Base-by-base conservation (phyloP, 2,329 filamentous ascomycete genomes). In the Fusarium sarcochroum region DNA sequence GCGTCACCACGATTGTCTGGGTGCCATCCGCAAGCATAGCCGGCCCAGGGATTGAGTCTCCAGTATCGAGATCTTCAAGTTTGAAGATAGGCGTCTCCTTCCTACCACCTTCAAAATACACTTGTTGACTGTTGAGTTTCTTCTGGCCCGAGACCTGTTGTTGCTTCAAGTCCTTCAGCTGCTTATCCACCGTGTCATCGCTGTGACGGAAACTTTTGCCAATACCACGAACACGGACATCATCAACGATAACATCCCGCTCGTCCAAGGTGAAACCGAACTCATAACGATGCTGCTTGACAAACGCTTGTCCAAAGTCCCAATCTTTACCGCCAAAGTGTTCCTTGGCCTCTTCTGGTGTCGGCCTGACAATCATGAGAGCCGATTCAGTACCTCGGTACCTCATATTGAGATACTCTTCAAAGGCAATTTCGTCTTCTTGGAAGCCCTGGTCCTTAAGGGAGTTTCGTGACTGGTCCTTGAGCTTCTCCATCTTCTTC, bases 321-420 rank as follows among this genome's bases (percentile, higher is more conserved):
- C 92, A 97, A 10, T 90, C 87, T 23, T 92, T 88, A 8, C 88
- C 89, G 23, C 78, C 83, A 67, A 87, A 91, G 15, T 85, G 81
- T 38, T 85, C 84, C 61, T 88, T 80, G 0, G 84, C 84, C 58
- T 93, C 90, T 50, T 89, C 86, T 37, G 85, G 80, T 4, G 80
- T 86, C 0, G 94, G 93, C 78, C 91, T 93, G 68, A 96, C 81
- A 47, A 97, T 89, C 94, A 97, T 98, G 41, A 97, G 85, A 1
- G 94, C 93, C 9, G 93, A 97, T 76, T 97, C 94, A 0, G 94
- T 97, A 13, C 94, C 94, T 35, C 93, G 88, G 75, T 97, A 97
- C 58, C 94, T 86, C 90, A 98, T 94, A 76, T 98, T 97, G 58
- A 98, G 87, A 75, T 97, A 98, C 76, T 97, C 92, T 76, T 97